Conservation (phyloP, 2,329 filamentous ascomycete species). For the Camptophora hylomeconis region DNA sequence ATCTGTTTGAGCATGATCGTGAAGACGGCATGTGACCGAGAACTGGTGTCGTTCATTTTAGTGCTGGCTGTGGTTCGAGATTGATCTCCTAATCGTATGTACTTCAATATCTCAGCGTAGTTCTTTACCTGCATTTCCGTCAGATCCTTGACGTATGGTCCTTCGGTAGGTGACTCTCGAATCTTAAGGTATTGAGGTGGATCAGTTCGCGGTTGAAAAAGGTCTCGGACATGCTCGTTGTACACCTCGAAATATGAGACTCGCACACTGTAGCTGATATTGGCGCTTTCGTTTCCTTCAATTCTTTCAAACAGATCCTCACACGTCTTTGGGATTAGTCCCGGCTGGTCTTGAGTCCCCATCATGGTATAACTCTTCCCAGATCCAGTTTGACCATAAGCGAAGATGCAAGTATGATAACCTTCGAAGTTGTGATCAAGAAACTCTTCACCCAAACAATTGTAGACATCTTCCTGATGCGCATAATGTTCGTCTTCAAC, state of each 20-base stretch:
- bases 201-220: conserved; percentile 68
- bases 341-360: conserved; percentile 73
- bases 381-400: conserved; percentile 93
- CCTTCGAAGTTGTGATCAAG: conserved; percentile 98
- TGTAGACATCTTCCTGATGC: conserved; percentile 85
- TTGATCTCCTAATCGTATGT: conserved; percentile 80
- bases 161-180: conserved; percentile 84
- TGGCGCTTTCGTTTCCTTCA: conserved; percentile 68
- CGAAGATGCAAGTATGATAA: conserved; percentile 98
- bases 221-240: conserved; percentile 94
- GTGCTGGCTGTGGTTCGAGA: conserved; percentile 85
- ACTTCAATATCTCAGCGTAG: conserved; percentile 72
- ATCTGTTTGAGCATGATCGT: conserved; percentile 98
- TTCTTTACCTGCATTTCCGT: conserved; percentile 85
- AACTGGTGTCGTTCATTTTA: conserved; percentile 99
- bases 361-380: conserved; percentile 99
- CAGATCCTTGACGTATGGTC: conserved; percentile 91
- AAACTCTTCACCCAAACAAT: conserved; percentile 87
- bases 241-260: conserved; percentile 99
- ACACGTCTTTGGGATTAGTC: conserved; percentile 88
- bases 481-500: conserved; percentile 72
- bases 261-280: conserved; percentile 91
- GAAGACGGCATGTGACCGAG: conserved; percentile 91
- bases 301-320: conserved; percentile 93
- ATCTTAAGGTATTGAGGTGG: conserved; percentile 91